Conservation (phyloP, 768 basidiomycete species). For the Sporobolomyces phaffii region DNA sequence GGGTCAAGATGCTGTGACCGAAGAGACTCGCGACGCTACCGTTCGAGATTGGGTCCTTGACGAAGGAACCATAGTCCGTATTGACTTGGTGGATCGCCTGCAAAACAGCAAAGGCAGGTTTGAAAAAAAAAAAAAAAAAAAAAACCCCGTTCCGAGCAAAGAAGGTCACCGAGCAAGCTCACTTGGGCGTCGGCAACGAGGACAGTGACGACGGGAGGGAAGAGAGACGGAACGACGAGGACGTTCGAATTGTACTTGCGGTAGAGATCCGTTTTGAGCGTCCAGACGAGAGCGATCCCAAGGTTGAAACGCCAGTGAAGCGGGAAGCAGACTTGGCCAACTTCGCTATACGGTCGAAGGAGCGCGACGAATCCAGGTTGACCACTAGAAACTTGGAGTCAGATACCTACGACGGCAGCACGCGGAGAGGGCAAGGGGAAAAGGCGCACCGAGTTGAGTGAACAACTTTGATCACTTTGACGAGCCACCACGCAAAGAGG, state of each 20-base stretch:
- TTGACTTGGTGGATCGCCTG: constrained; percentile 17
- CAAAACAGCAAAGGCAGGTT: no score
- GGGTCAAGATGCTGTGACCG: constrained; percentile 61
- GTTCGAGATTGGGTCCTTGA: constrained; percentile 2
- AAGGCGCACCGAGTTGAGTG: constrained; percentile 1
- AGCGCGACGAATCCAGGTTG: constrained; percentile 26
- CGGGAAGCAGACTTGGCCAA: neutral
- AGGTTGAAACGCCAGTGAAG: neutral
- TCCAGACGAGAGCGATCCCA: neutral
- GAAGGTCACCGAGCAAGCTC: neutral
- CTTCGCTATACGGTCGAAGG: constrained; percentile 1
- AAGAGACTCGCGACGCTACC: constrained; percentile 50
- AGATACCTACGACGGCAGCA: no score
- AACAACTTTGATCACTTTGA: neutral
- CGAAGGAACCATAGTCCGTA: neutral
- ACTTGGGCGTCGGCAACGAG: constrained; percentile 13
- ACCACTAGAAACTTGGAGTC: constrained; percentile 4
- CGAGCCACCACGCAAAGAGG: neutral
- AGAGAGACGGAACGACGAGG: constrained; percentile 1
- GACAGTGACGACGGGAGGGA: constrained; percentile 1
- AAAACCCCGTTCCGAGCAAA: no score
- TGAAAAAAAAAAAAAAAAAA: no score
- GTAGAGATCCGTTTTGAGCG: constrained; percentile 1
- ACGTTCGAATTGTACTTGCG: constrained; percentile 11
- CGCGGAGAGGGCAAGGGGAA: neutral